Percentiles rank a stretch among this genome's conserved stretches.
phyloP scores from a whole-genome alignment of 257 asterid species.

The Scutellaria baicalensis region DNA sequence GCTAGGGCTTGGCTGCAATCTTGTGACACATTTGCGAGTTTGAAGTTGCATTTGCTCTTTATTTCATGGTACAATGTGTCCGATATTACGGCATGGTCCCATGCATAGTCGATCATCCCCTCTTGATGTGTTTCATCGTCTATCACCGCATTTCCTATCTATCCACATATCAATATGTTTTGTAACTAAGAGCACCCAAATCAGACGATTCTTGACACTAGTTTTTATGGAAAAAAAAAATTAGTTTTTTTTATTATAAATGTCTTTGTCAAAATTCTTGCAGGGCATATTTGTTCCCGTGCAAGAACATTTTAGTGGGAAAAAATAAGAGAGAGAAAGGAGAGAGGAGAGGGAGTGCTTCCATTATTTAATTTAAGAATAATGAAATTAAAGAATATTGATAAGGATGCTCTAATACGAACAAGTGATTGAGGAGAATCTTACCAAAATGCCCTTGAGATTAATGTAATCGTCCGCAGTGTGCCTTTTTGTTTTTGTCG shows the following conservation, averaged over 20 bases:
- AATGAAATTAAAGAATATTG: no score
- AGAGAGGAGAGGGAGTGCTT: no score
- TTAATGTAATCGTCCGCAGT: conserved; percentile 25
- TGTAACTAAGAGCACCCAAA: no score
- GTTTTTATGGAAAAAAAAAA: no score
- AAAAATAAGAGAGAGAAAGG: no score
- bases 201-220: no score
- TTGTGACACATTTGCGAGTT: not conserved
- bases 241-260: no score
- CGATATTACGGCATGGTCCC: conserved; percentile 81
- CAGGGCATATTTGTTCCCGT: no score
- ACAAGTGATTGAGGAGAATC: not conserved
- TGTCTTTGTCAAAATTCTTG: no score
- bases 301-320: no score
- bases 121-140: conserved; percentile 65
- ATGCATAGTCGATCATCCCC: conserved; percentile 73
- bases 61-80: conserved; percentile 42
- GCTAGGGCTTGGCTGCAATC: conserved; percentile 29
- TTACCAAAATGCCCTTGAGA: conserved; percentile 62
- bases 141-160: conserved; percentile 70
- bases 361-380: no score
- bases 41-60: conserved; percentile 47
- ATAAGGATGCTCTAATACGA: no score
- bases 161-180: not conserved
- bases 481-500: conserved; percentile 35